Evolutionary conservation across 2,329 filamentous ascomycete genomes (phyloP), one percentile per base, ranked within the genome.

Genomic region (Aureobasidium subglaciale): DNA sequence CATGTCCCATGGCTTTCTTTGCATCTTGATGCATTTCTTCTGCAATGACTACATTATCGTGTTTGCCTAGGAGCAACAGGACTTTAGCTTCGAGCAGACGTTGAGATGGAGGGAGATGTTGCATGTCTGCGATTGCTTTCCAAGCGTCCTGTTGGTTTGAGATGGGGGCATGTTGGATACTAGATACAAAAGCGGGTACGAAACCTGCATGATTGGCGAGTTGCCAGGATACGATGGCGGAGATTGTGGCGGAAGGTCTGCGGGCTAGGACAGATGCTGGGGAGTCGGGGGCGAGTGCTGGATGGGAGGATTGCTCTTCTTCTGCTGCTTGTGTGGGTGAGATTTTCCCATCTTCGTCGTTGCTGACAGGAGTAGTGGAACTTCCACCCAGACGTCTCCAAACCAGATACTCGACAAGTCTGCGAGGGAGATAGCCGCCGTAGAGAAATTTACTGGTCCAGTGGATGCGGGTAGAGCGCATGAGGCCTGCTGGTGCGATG

Each of bases 401-500:
- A 7, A 84, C 79, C 10, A 82, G 64, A n/a, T 67, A 70, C n/a
- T 72, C 68, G 1, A 82, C 68, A 7, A 87, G 60, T 43, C 70
- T 73, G 58, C 83, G 79, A 0, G 87, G 86, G 27, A 90, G 65
- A 22, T 83, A 64, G 0, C 78, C 79, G 5, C 78, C 78, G 66
- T 89, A 89, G 8, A 90, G 73, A 18, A 90, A 61, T 54, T 78
- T 78, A 63, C 79, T 83, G 59, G 76, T 75, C 69, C 79, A 78
- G 57, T 79, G 78, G 56, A 89, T 77, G 63, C 86, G 82, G 13
- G 73, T 72, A 4, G 73, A 70, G n/a, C 86, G 78, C 46, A 96
- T 81, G 41, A 96, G 75, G 0, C 91, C 91, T 0, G 85, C 78
- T 0, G 91, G 90, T 0, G 90, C 89, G 38, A 96, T 78, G 5